phyloP scores from a whole-genome alignment of 306 rosid genomes.

The Erythrophleum fordii region DNA sequence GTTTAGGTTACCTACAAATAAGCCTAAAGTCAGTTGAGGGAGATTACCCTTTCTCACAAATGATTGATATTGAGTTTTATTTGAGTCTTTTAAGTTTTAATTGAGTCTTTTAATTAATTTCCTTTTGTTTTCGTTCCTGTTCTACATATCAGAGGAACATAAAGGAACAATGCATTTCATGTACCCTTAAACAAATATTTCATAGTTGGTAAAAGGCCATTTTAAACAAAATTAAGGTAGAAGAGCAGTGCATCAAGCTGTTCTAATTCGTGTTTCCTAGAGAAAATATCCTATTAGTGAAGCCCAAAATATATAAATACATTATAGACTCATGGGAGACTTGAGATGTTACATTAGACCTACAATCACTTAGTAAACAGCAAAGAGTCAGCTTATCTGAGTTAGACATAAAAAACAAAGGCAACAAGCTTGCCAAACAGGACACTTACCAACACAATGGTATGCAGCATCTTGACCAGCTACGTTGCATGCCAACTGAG shows the following conservation, averaged over 20 bases:
- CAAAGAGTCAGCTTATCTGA: neutral
- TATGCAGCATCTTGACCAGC: constrained; percentile 36
- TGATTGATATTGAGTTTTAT: no score
- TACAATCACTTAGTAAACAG: neutral
- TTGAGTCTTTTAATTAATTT: no score
- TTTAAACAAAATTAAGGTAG: neutral
- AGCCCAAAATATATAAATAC: no score
- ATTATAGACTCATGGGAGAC: neutral
- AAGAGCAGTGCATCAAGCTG: neutral
- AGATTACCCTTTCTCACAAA: neutral
- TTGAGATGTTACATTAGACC: neutral
- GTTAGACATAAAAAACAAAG: neutral
- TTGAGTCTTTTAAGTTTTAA: no score
- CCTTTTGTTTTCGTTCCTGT: neutral
- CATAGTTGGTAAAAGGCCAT: neutral
- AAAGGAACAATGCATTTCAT: neutral
- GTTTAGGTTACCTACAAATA: no score
- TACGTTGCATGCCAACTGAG: constrained; percentile 30
- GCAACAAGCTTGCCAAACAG: constrained; percentile 7
- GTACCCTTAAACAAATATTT: neutral
- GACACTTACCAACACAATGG: constrained; percentile 41
- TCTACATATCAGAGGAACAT: neutral
- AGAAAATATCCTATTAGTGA: no score
- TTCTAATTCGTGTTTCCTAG: no score
- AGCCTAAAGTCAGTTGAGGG: neutral